phyloP scores from a whole-genome alignment of 2,329 filamentous ascomycete genomes.

The Penicillium fuscoglaucum region DNA sequence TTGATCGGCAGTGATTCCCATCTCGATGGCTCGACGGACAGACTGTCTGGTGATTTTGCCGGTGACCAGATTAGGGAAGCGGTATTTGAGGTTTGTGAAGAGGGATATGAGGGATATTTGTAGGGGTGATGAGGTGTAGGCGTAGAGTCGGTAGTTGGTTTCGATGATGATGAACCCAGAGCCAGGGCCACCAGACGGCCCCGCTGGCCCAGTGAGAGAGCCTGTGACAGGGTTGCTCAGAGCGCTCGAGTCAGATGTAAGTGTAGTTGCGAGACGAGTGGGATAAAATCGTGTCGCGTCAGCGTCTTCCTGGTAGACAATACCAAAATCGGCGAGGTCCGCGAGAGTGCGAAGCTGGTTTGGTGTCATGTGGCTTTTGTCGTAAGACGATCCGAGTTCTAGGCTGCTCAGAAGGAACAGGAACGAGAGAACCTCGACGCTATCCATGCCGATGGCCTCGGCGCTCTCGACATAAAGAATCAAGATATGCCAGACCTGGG shows the following conservation, averaged over 20 bases:
- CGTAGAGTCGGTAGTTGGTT: constrained; percentile 97
- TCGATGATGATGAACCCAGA: constrained; percentile 89
- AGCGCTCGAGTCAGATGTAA: constrained; percentile 74
- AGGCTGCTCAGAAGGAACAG: constrained; percentile 93
- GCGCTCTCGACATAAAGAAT: constrained; percentile 90
- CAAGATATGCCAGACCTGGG: constrained; percentile 93
- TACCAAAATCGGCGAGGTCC: constrained; percentile 85
- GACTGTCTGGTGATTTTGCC: constrained; percentile 88
- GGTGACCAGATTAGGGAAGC: constrained; percentile 91
- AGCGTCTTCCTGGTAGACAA: constrained; percentile 67
- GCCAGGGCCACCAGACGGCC: constrained; percentile 33
- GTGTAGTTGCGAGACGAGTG: constrained; percentile 87
- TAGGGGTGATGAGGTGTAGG: constrained; percentile 89
- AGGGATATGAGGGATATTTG: constrained; percentile 92
- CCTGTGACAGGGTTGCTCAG: constrained; percentile 71
- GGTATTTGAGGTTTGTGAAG: constrained; percentile 82
- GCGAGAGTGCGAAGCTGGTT: constrained; percentile 87
- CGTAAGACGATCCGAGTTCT: constrained; percentile 88
- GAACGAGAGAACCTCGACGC: constrained; percentile 92
- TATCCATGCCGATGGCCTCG: constrained; percentile 73
- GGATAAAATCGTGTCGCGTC: constrained; percentile 69
- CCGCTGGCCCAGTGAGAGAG: constrained; percentile 51
- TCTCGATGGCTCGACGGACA: constrained; percentile 79
- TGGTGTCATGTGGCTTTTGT: constrained; percentile 76
- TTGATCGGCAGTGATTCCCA: constrained; percentile 91